A percentile compares a stretch with the other conserved stretches of the same genome.
phyloP scores from a whole-genome alignment of 176 grass and related monocot genomes.

The Triticum urartu region DNA sequence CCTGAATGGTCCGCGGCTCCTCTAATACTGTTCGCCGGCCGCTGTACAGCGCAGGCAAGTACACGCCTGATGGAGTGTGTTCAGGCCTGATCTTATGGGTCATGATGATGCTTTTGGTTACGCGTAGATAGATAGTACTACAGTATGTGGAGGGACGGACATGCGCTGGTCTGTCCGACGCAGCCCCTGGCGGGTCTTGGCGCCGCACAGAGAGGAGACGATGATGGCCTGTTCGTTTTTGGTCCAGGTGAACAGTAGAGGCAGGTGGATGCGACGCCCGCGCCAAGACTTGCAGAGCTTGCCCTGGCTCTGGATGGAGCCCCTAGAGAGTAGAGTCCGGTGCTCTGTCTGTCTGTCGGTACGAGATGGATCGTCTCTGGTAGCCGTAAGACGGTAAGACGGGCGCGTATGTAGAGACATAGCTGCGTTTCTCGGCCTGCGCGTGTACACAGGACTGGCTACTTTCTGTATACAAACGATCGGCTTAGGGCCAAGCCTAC shows the following conservation, averaged over 20 bases:
- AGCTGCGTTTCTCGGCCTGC: background rate
- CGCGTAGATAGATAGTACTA: too few species aligned
- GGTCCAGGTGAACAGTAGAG: background rate
- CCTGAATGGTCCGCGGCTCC: conserved; percentile 16
- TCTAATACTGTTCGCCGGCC: background rate
- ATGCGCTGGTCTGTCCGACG: background rate
- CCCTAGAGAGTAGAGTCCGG: background rate
- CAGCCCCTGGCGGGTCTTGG: conserved; percentile 33
- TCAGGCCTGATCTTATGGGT: background rate
- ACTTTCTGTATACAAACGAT: background rate
- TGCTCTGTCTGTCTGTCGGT: background rate
- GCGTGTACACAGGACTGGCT: background rate
- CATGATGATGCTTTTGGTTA: background rate
- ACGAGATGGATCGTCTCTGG: background rate
- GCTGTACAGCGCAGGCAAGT: background rate
- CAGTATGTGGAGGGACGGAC: too few species aligned
- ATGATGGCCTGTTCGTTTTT: conserved; percentile 5
- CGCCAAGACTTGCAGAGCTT: background rate
- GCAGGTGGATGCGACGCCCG: background rate
- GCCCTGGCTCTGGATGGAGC: background rate
- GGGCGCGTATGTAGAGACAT: too few species aligned
- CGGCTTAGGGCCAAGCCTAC: too few species aligned
- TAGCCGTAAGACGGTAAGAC: background rate
- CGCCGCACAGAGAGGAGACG: background rate
- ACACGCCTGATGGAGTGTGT: background rate